Base-by-base conservation (phyloP, 179 eudicot genomes). In the Nepenthes alata region DNA sequence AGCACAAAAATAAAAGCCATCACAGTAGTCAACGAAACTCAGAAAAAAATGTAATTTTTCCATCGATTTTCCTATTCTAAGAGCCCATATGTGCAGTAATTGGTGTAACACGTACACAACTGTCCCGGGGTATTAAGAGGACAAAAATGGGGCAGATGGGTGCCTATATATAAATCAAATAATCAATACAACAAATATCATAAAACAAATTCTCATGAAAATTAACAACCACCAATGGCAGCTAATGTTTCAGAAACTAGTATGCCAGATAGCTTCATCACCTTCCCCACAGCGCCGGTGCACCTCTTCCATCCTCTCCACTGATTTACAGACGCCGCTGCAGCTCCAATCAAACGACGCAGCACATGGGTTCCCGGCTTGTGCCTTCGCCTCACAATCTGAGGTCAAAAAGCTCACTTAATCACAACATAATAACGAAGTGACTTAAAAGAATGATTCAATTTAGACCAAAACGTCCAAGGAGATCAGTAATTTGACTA, bases 311-410 rank as follows among this genome's bases (percentile, higher is more conserved):
- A 74, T 74, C 47, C 73, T 64, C 56, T 69, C 77, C 25, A 65
- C 73, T 6, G 77, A 69, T 48, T 57, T 74, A 65, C 73, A 74
- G 0, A 74, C 14, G 16, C 77, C 74, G 45, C 77, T 74, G 70
- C 77, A 74, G 14, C 66, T 63, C 77, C 77, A 69, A 53, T 74
- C 74, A 37, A 74, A 74, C 6, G 77, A 74, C 5, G 77, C 77
- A 25, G 67, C 74, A 13, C 77, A 74, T 14, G 59, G 62, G 3
- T 69, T 74, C 14, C 77, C 77, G n/a, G 70, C 70, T 47, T 69
- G 73, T 2, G 70, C 53, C 55, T 74, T 74, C 77, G 66, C 59
- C 36, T 74, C 77, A 45, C 77, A 74, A 47, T 74, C 77, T 74
- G 55, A 37, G 53, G 8, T n/a, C 7, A 14, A 47, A 25, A 53